Evolutionary conservation across 352 stramenopile species (phyloP).

Genomic region (Globisporangium paddicum): DNA sequence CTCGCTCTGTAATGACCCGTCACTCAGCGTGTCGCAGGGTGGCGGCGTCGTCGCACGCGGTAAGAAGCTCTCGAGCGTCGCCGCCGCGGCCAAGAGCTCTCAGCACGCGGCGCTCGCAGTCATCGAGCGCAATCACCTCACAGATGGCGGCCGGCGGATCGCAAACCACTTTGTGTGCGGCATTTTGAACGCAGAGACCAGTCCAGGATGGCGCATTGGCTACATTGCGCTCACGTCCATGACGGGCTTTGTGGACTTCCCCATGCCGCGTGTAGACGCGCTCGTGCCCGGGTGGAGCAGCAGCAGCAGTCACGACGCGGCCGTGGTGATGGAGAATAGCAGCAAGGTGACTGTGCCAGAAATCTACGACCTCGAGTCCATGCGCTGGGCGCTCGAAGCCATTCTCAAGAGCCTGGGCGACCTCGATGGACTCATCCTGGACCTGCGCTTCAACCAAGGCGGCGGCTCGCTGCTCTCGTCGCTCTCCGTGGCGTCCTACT

Average conservation of each 20-base stretch:
- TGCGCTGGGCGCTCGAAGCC: slow-evolving; percentile 83
- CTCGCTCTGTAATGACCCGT: slow-evolving; percentile 62
- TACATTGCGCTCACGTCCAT: slow-evolving; percentile 72
- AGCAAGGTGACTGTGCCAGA: slow-evolving; percentile 47
- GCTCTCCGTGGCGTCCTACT: slow-evolving; percentile 71
- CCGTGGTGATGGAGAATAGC: slow-evolving; percentile 16
- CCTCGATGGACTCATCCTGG: slow-evolving; percentile 67
- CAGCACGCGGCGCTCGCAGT: slow-evolving; percentile 33
- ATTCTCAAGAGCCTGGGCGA: slow-evolving; percentile 61
- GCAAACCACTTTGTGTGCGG: slow-evolving; percentile 70
- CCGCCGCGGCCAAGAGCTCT: slow-evolving; percentile 23
- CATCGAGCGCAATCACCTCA: slow-evolving; percentile 55
- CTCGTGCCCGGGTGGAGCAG: slow-evolving; percentile 50
- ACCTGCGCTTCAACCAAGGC: slow-evolving; percentile 72
- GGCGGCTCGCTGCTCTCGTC: slow-evolving; percentile 59
- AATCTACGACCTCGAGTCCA: slow-evolving; percentile 83
- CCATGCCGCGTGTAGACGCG: slow-evolving; percentile 49
- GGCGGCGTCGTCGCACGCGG: slow-evolving; percentile 17
- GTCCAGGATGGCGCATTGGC: slow-evolving; percentile 69
- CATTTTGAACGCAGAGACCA: slow-evolving; percentile 68
- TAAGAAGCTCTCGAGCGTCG: slow-evolving; percentile 21
- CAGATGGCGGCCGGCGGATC: slow-evolving; percentile 40
- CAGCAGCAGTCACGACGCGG: neutral
- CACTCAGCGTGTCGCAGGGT: slow-evolving; percentile 40
- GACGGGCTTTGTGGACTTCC: slow-evolving; percentile 80